Conservation (phyloP, 345 rosid genomes). For the Euphorbia tirucalli region DNA sequence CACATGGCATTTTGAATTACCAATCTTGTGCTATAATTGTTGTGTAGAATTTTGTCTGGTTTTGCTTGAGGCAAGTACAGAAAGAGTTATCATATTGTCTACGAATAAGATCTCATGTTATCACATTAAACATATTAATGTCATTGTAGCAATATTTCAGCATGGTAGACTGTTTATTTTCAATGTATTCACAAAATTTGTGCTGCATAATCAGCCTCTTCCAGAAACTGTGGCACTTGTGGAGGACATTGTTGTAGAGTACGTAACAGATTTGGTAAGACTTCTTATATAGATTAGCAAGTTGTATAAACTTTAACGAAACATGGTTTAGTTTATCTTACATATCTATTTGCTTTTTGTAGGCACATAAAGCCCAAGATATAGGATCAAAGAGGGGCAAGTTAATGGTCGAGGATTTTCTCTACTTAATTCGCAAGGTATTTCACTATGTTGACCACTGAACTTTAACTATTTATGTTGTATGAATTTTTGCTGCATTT, state of each 20-base stretch:
- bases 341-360: not conserved
- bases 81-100: not conserved
- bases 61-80: not conserved
- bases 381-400: slow-evolving; percentile 83
- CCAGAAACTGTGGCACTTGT: slow-evolving; percentile 91
- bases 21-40: not conserved
- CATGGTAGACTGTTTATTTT: not conserved
- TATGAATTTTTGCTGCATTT: no score
- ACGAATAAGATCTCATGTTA: not conserved
- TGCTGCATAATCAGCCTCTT: slow-evolving; percentile 58
- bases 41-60: not conserved
- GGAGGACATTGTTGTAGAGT: slow-evolving; percentile 91
- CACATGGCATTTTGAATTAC: not conserved
- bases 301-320: not conserved
- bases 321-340: slow-evolving; percentile 2
- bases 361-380: slow-evolving; percentile 93
- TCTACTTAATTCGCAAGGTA: slow-evolving; percentile 86
- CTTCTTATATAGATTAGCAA: slow-evolving; percentile 13
- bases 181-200: not conserved
- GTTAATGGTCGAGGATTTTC: slow-evolving; percentile 77
- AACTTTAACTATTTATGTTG: no score
- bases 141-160: not conserved
- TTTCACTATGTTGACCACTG: not conserved
- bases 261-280: slow-evolving; percentile 81
- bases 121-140: not conserved